Evolutionary conservation across 352 stramenopile species (phyloP), one percentile per base, ranked within the genome.

Genomic region (Phytophthora rubi): DNA sequence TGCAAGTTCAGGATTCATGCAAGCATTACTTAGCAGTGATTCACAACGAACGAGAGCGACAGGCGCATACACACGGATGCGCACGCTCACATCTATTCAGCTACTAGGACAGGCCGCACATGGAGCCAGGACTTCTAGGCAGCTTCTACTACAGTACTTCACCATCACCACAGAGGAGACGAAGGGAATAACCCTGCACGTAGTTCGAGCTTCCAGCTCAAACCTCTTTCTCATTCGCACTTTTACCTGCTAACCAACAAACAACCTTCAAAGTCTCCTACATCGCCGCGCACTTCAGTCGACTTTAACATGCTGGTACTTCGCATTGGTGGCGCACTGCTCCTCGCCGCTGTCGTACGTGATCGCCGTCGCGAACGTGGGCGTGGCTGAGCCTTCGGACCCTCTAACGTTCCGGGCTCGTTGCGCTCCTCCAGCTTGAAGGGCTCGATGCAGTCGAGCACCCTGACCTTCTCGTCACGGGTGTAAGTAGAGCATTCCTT

Each of bases 381-480:
- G 92, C 12, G 90, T 97, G 47, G 92, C 75, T 10, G 87, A 97
- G 35, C 98, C 98, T 60, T 98, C 93, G 23, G 92, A 85, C 53
- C 97, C 68, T 99, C 97, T 2, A 97, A 75, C 82, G 99, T 99
- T 9, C 93, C 97, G 16, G 85, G 81, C 59, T 94, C 85, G 59
- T 85, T 81, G 62, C 96, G 83, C 45, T 93, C 81, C n/a, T 80
- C 91, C 7, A 99, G 65, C 66, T 85, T 83, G 55, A 99, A 91
- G 8, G 93, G 90, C 69, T 92, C 65, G 62, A 99, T 98, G 60
- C 91, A 96, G 76, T 99, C 96, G 52, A 99, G 85, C 55, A 99
- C 95, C 71, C 98, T 97, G 58, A 99, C 97, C 82, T 99, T 99
- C 72, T 99, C 97, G 81, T 99, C 95, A 35, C 97, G 94, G 56